A percentile compares a stretch with the other conserved stretches of the same genome.
Conservation (phyloP, 768 basidiomycete genomes). For the Suillus spraguei region DNA sequence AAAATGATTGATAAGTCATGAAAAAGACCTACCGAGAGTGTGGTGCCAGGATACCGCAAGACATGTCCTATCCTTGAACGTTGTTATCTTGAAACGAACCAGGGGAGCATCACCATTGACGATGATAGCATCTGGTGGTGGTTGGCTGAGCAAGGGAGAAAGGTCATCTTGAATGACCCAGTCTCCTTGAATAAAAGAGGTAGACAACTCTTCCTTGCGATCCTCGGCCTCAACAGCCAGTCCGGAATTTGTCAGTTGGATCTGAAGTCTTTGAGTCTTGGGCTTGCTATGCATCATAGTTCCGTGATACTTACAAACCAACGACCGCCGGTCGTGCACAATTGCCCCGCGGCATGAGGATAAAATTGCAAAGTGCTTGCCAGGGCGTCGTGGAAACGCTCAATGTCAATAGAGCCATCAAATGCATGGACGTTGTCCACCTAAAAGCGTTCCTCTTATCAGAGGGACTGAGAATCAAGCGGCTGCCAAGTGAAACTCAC, state of each 20-base stretch:
- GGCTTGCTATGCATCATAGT: neutral
- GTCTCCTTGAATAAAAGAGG: slow-evolving; percentile 22
- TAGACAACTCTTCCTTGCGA: slow-evolving; percentile 7
- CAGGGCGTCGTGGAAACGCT: slow-evolving; percentile 27
- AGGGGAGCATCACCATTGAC: slow-evolving; percentile 24
- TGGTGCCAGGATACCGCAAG: slow-evolving; percentile 40
- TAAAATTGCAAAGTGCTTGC: slow-evolving; percentile 26
- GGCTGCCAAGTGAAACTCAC: slow-evolving; percentile 15
- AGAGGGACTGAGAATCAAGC: slow-evolving; percentile 2
- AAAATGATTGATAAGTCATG: neutral
- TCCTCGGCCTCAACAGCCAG: slow-evolving; percentile 21
- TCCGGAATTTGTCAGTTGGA: slow-evolving; percentile 25
- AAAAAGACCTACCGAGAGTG: slow-evolving; percentile 27
- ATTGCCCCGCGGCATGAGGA: slow-evolving; percentile 28
- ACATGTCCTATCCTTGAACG: slow-evolving; percentile 27
- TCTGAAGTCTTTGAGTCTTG: slow-evolving; percentile 17
- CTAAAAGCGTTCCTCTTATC: slow-evolving; percentile 12
- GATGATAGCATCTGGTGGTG: slow-evolving; percentile 16
- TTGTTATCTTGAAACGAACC: slow-evolving; percentile 30
- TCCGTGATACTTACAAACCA: slow-evolving; percentile 24
- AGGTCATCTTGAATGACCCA: slow-evolving; percentile 32
- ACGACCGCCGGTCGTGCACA: slow-evolving; percentile 14
- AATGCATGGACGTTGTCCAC: slow-evolving; percentile 26
- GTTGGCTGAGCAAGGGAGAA: slow-evolving; percentile 20
- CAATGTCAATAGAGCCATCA: slow-evolving; percentile 17